These are phyloP conservation scores for Sporothrix protearum DNA, from an alignment of 2,329 filamentous ascomycete genomes.

Conservation along the genomic window DNA sequence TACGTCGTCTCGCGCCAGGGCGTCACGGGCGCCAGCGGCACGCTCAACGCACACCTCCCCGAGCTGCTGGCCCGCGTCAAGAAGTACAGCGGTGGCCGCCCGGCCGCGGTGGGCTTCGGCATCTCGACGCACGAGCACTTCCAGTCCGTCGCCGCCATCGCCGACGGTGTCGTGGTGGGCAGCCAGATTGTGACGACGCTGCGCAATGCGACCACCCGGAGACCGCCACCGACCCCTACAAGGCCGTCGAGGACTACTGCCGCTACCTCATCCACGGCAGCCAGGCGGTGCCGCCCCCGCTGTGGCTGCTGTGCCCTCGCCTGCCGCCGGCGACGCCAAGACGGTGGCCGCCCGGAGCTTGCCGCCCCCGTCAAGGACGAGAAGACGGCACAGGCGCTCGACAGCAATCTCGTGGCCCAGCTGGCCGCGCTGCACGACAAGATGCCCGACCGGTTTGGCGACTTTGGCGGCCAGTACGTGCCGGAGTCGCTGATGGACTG, in stretches of 20 bases:
- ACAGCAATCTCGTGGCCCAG: conserved; percentile 70
- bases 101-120: conserved; percentile 90
- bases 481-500: conserved; percentile 98
- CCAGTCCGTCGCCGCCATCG: conserved; percentile 72
- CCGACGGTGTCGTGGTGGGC: conserved; percentile 94
- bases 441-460: conserved; percentile 83
- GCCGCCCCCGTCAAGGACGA: conserved; percentile 54
- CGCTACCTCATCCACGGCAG: conserved; percentile 58
- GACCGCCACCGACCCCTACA: conserved; percentile 45
- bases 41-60: conserved; percentile 75
- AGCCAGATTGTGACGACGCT: conserved; percentile 89
- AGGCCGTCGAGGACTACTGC: conserved; percentile 83
- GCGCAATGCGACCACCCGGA: conserved; percentile 47
- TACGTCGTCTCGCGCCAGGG: conserved; percentile 98
- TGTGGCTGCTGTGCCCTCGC: conserved; percentile 57
- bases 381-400: conserved; percentile 49
- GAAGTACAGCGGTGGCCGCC: conserved; percentile 84
- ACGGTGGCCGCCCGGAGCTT: conserved; percentile 56
- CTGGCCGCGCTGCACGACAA: conserved; percentile 76
- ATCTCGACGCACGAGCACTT: conserved; percentile 96
- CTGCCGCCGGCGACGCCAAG: conserved; percentile 55
- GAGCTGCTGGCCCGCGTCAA: conserved; percentile 81
- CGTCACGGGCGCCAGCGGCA: conserved; percentile 85
- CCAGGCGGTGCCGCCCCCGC: conserved; percentile 36
- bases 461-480: conserved; percentile 96